Evolutionary conservation across 495 filamentous ascomycete species (phyloP).

Genomic region (Chaetomium cochliodes): DNA sequence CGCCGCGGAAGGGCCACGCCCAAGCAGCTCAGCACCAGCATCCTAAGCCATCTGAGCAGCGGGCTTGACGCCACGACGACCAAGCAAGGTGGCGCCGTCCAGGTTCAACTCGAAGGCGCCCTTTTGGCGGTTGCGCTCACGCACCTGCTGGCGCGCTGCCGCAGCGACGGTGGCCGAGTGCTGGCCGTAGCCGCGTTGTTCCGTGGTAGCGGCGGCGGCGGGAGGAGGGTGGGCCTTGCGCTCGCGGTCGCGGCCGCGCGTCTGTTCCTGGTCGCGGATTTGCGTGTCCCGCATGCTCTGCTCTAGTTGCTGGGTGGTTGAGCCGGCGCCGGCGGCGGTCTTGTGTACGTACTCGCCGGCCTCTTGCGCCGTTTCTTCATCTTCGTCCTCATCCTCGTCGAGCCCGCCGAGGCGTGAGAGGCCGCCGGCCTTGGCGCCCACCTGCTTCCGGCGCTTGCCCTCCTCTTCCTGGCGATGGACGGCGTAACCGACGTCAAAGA

Average conservation of each 20-base stretch:
- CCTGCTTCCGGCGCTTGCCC: slow-evolving; percentile 81
- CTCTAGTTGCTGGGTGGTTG: slow-evolving; percentile 72
- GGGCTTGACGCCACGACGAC: slow-evolving; percentile 64
- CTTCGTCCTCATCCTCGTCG: slow-evolving; percentile 50
- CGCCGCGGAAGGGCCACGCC: too few relatives aligned
- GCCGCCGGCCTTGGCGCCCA: slow-evolving; percentile 55
- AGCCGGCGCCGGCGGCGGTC: slow-evolving; percentile 68
- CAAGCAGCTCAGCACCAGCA: neutral
- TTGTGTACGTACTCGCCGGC: too few relatives aligned
- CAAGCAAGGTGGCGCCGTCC: slow-evolving; percentile 83
- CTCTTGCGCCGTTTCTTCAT: slow-evolving; percentile 45
- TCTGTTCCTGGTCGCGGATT: slow-evolving; percentile 55
- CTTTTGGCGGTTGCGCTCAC: slow-evolving; percentile 55
- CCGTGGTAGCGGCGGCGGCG: slow-evolving; percentile 28
- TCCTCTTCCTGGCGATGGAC: slow-evolving; percentile 97
- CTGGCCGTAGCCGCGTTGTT: slow-evolving; percentile 74
- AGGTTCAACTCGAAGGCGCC: slow-evolving; percentile 87
- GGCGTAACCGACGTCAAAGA: slow-evolving; percentile 95
- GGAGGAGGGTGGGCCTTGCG: slow-evolving; percentile 37
- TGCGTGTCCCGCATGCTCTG: slow-evolving; percentile 80
- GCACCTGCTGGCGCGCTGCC: slow-evolving; percentile 73
- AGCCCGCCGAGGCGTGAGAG: slow-evolving; percentile 58
- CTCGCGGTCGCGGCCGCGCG: slow-evolving; percentile 48
- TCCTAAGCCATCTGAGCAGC: slow-evolving; percentile 42
- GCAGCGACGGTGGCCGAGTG: slow-evolving; percentile 73